Evolutionary conservation across 306 rosid species (phyloP), one percentile per base, ranked within the genome.

Genomic region (Castanea sativa): DNA sequence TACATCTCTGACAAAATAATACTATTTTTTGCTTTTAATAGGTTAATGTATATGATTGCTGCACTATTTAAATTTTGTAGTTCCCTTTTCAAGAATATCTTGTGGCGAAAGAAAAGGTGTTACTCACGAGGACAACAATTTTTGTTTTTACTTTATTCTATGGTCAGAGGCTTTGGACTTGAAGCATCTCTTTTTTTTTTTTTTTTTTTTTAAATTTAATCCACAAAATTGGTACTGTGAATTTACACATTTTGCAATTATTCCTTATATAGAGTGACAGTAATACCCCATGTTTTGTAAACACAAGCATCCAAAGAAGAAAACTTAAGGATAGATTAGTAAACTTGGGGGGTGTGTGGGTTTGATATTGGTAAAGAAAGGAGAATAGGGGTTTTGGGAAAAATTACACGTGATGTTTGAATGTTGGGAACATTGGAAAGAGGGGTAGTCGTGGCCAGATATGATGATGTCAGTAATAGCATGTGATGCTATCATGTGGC

Each of bases 401-500:
- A 80, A 83, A 74, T 33, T 70, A 78, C 88, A 80, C 77, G 86
- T 85, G 85, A 79, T 89, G 97, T 91, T 85, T 78, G 94, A 93
- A 86, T 91, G 84, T 84, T 83, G 91, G 87, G 84, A 83, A 77
- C 89, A 87, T 52, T 59, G 89, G 51, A 69, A 88, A 78, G 88
- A 81, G 80, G 79, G 73, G 78, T 19, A 78, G 85, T 91, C 79
- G 85, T 91, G 96, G 85, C 89, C 87, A 88, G 92, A 76, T 81
- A 88, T 85, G 92, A 85, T 83, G 86, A 90, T 86, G 90, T 84
- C 81, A 87, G 89, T 71, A 72, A 72, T 83, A 86, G 68, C 97
- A 88, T 91, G 96, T 87, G 96, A 81, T 78, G 74, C 67, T 85
- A 92, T 88, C 97, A 88, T 82, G 90, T 79, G 89, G 76, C 71